Evolutionary conservation across 257 asterid species (phyloP).

Genomic region (Osmanthus fragrans): DNA sequence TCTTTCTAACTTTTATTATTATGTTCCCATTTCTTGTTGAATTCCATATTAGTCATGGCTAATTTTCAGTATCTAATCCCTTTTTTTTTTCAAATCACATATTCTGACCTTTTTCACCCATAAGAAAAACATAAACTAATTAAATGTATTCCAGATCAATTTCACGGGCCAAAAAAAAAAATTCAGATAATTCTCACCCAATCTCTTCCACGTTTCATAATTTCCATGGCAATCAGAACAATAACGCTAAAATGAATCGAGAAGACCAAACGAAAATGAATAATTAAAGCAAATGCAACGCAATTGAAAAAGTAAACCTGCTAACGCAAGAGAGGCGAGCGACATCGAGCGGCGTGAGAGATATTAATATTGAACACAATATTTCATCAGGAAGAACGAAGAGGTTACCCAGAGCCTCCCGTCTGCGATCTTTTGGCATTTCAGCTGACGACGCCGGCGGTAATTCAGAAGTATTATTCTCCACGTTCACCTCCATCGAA

Average conservation of each 20-base stretch:
- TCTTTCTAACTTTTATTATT: not conserved
- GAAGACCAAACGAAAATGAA: slow-evolving; percentile 5
- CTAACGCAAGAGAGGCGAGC: slow-evolving; percentile 90
- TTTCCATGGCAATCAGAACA: slow-evolving; percentile 1
- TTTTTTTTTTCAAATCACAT: not conserved
- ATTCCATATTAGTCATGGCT: not conserved
- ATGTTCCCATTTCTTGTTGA: not conserved
- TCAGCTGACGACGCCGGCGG: slow-evolving; percentile 19
- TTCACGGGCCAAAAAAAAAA: not conserved
- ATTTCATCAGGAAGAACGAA: slow-evolving; percentile 77
- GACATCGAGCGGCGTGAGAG: slow-evolving; percentile 71
- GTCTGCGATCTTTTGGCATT: slow-evolving; percentile 59
- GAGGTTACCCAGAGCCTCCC: slow-evolving; percentile 75
- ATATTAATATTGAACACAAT: slow-evolving; percentile 47
- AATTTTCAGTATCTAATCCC: not conserved
- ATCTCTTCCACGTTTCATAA: slow-evolving; percentile 17
- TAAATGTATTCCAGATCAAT: not conserved
- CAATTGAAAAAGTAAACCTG: slow-evolving; percentile 50
- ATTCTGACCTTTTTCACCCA: not conserved
- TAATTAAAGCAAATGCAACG: not conserved
- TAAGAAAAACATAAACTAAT: not conserved
- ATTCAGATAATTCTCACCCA: not conserved
- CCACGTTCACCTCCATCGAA: slow-evolving; percentile 30
- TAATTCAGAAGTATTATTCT: slow-evolving; percentile 16
- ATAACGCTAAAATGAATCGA: not conserved